These are phyloP conservation scores for Scheffersomyces stipitis DNA, from an alignment of 805 yeast species.

Conservation along the genomic window DNA sequence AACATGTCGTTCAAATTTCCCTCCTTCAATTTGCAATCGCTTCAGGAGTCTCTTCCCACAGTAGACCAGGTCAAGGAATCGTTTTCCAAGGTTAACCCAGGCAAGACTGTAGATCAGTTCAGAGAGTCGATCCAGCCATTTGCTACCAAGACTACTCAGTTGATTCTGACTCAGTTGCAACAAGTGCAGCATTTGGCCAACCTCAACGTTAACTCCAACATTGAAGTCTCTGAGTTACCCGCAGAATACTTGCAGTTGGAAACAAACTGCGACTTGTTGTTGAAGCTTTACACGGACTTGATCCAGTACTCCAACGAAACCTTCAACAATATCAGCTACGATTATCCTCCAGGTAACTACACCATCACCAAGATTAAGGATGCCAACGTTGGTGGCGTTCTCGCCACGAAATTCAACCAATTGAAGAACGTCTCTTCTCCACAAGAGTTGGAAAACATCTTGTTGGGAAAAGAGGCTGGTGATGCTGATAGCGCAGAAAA, in stretches of 20 bases:
- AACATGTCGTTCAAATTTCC: conserved; percentile 42
- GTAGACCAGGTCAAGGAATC: conserved; percentile 39
- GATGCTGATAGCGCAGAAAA: conserved; percentile 13
- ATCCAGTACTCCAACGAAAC: conserved; percentile 48
- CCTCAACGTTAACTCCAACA: conserved; percentile 30
- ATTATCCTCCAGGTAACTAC: conserved; percentile 68
- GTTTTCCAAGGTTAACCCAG: conserved; percentile 34
- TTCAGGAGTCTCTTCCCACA: conserved; percentile 42
- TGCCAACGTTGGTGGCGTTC: conserved; percentile 59
- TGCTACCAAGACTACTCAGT: conserved; percentile 57
- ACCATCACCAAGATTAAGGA: conserved; percentile 57
- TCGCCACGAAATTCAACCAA: conserved; percentile 56
- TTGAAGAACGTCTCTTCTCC: conserved; percentile 65
- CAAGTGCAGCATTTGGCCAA: conserved; percentile 40
- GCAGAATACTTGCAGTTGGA: conserved; percentile 70
- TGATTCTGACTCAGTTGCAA: conserved; percentile 63
- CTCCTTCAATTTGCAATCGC: conserved; percentile 33
- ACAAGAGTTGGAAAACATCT: conserved; percentile 61
- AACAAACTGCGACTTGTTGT: conserved; percentile 62
- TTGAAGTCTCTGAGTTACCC: conserved; percentile 73
- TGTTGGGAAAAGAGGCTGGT: conserved; percentile 33
- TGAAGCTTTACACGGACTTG: conserved; percentile 55
- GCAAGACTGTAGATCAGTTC: conserved; percentile 46
- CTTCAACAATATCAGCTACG: conserved; percentile 73
- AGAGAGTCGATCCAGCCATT: conserved; percentile 50